Conservation (phyloP, 1,284 basidiomycete genomes). For the Rhodotorula mucilaginosa region DNA sequence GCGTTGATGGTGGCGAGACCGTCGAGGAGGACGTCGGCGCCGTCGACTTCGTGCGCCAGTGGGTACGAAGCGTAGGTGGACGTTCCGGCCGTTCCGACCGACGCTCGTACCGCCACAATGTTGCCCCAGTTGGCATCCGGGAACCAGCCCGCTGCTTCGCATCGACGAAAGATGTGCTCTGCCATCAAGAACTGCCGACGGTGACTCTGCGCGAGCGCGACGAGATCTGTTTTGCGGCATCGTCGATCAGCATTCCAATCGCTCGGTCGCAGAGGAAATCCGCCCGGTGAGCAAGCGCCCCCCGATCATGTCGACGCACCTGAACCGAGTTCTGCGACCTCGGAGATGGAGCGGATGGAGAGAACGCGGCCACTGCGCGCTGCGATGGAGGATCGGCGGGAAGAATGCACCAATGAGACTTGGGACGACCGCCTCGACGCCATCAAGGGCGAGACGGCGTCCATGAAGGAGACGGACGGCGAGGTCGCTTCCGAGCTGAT, state of each 20-base stretch:
- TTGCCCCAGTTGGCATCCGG: slow-evolving; percentile 29
- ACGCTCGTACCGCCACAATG: slow-evolving; percentile 28
- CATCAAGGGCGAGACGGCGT: background rate
- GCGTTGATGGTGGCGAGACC: slow-evolving; percentile 29
- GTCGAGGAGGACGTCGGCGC: slow-evolving; percentile 15
- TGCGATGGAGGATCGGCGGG: slow-evolving; percentile 11
- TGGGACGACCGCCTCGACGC: slow-evolving; percentile 4
- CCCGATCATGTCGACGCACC: background rate
- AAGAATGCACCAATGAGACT: background rate
- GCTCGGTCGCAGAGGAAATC: no score
- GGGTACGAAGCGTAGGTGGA: slow-evolving; percentile 27
- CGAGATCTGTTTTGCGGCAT: slow-evolving; percentile 1
- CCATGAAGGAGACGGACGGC: background rate
- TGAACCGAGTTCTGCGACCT: slow-evolving; percentile 16
- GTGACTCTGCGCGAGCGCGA: slow-evolving; percentile 7
- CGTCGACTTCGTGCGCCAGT: slow-evolving; percentile 23
- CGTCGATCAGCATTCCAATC: background rate
- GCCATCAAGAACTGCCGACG: slow-evolving; percentile 23
- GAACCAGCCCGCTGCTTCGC: slow-evolving; percentile 28
- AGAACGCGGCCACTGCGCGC: slow-evolving; percentile 4
- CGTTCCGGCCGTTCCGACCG: slow-evolving; percentile 19
- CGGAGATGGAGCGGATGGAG: slow-evolving; percentile 12
- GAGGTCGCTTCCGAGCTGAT: background rate
- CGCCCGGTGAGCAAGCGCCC: background rate
- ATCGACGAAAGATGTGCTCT: slow-evolving; percentile 26